Conservation (phyloP, 192 early-diverging fungal species). For the Physocladia obscura region DNA sequence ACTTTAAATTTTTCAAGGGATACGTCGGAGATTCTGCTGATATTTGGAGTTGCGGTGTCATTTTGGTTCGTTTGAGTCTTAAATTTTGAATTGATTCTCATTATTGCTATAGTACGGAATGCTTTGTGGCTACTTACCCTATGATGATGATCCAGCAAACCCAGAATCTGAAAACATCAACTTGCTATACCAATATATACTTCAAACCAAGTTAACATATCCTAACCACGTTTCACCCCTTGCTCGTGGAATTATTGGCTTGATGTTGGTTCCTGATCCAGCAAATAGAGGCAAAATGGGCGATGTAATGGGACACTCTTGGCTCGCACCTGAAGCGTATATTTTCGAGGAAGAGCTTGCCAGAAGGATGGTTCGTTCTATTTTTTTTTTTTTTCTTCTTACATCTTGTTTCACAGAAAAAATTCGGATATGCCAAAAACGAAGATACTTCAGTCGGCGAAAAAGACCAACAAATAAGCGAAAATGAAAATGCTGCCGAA, state of each 20-base stretch:
- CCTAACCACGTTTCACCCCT: slow-evolving; percentile 48
- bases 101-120: slow-evolving; percentile 45
- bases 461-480: too few species aligned
- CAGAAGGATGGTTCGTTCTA: not conserved
- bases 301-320: slow-evolving; percentile 37
- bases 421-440: slow-evolving; percentile 2
- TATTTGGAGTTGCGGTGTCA: slow-evolving; percentile 96
- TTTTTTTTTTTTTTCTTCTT: not conserved
- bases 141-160: slow-evolving; percentile 62
- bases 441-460: too few species aligned
- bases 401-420: not conserved
- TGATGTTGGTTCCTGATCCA: slow-evolving; percentile 60
- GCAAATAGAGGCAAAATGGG: slow-evolving; percentile 47
- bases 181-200: slow-evolving; percentile 61
- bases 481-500: too few species aligned
- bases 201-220: slow-evolving; percentile 56
- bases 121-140: slow-evolving; percentile 63
- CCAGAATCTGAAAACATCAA: slow-evolving; percentile 62
- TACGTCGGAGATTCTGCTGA: slow-evolving; percentile 91
- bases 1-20: slow-evolving; percentile 39
- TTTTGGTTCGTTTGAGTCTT: slow-evolving; percentile 45
- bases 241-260: slow-evolving; percentile 44
- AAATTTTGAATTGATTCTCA: not conserved
- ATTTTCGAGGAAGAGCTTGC: slow-evolving; percentile 36
- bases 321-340: slow-evolving; percentile 37